Evolutionary conservation across 2,329 filamentous ascomycete species (phyloP).

Genomic region (Colletotrichum karsti): DNA sequence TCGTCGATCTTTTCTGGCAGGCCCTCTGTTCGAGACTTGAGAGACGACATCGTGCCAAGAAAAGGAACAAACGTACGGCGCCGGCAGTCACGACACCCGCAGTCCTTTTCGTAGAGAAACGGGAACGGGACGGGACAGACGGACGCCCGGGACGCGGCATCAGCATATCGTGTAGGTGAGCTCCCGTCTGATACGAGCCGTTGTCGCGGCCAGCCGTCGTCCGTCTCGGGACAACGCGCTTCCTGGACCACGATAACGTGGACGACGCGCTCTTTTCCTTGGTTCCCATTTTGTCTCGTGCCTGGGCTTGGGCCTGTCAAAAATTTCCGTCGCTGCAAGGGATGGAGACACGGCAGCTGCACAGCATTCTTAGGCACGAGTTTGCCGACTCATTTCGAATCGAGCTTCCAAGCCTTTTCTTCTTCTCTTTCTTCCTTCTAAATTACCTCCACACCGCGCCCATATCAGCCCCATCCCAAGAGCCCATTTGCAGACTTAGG

Average conservation of each 20-base stretch:
- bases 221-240: background rate
- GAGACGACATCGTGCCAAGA: background rate
- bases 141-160: background rate
- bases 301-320: background rate
- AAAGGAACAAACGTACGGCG: slow-evolving; percentile 5
- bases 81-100: background rate
- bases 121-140: background rate
- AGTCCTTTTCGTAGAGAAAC: background rate
- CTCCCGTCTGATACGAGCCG: slow-evolving; percentile 1
- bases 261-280: background rate
- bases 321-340: background rate
- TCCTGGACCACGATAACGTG: background rate
- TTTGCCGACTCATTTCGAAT: background rate
- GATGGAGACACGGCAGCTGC: slow-evolving; percentile 1
- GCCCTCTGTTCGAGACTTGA: background rate
- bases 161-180: slow-evolving; percentile 7
- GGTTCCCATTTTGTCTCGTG: background rate
- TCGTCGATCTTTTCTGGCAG: background rate
- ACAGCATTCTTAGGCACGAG: slow-evolving; percentile 15
- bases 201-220: background rate
- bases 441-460: slow-evolving; percentile 3
- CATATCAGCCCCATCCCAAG: background rate
- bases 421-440: background rate
- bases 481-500: too few relatives aligned
- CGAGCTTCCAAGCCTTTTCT: background rate